These are phyloP conservation scores for Mortierella sp. DNA, from an alignment of 371 early-diverging fungal species.

Conservation along the genomic window DNA sequence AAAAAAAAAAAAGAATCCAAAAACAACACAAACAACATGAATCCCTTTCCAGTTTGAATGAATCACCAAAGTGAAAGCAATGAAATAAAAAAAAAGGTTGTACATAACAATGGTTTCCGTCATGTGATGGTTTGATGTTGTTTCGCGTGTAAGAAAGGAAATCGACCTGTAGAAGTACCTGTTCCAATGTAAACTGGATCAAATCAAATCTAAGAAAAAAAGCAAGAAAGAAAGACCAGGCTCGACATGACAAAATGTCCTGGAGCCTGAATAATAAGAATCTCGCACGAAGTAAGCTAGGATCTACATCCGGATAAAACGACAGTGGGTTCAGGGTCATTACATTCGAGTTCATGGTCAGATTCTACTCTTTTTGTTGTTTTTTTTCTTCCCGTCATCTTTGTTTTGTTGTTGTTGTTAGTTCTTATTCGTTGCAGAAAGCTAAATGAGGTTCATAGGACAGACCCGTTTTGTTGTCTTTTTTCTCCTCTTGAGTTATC, in stretches of 20 bases:
- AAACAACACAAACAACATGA: background rate
- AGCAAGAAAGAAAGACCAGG: background rate
- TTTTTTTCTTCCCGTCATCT: background rate
- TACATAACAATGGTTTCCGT: background rate
- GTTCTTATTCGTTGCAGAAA: background rate
- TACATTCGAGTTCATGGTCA: background rate
- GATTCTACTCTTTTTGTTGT: background rate
- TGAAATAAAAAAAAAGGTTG: background rate
- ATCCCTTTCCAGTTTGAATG: conserved; percentile 1
- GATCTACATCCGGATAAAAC: background rate
- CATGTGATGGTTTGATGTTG: background rate
- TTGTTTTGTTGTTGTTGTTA: background rate
- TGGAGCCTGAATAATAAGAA: background rate
- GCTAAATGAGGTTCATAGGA: background rate
- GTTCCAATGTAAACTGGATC: background rate
- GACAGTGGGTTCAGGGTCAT: background rate
- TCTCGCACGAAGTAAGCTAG: background rate
- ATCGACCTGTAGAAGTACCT: background rate
- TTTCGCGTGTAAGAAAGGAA: background rate
- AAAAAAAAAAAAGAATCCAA: background rate
- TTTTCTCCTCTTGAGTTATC: background rate
- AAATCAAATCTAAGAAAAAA: background rate
- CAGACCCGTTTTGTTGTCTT: background rate
- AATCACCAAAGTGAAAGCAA: background rate
- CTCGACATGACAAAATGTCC: conserved; percentile 5